Conservation (phyloP, 371 early-diverging fungal species). For the Hamiltosporidium tvaerminnensis region DNA sequence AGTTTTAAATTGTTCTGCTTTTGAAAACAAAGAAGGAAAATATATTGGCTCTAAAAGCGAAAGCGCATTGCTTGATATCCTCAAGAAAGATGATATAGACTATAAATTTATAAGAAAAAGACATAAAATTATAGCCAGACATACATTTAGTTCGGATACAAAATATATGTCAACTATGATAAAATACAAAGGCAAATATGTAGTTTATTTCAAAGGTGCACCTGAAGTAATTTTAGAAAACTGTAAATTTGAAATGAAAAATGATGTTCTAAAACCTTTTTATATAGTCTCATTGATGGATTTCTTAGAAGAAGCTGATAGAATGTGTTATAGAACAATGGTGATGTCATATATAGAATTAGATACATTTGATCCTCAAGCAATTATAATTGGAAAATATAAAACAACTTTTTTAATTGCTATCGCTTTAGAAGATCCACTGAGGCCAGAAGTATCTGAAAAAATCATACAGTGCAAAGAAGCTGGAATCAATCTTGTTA, state of each 20-base stretch:
- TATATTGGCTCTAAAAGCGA: conserved; percentile 70
- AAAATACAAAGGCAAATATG: conserved; percentile 16
- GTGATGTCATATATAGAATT: conserved; percentile 11
- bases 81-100: conserved; percentile 55
- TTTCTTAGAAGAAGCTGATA: conserved; percentile 19
- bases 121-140: conserved; percentile 56
- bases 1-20: conserved; percentile 69
- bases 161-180: conserved; percentile 71
- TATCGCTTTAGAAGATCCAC: conserved; percentile 65
- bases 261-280: neutral
- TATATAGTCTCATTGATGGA: neutral
- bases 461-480: conserved; percentile 57
- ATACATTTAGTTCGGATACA: conserved; percentile 64
- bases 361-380: neutral
- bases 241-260: neutral
- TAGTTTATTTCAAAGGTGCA: conserved; percentile 15
- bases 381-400: neutral
- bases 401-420: conserved; percentile 56
- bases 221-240: conserved; percentile 4
- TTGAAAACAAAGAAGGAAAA: conserved; percentile 58
- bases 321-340: conserved; percentile 6
- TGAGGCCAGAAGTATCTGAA: conserved; percentile 58
- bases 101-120: conserved; percentile 45
- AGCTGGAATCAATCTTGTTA: conserved; percentile 64
- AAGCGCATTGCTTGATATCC: conserved; percentile 60